Conservation (phyloP, 176 grass and related monocot genomes). For the Eleusine indica region DNA sequence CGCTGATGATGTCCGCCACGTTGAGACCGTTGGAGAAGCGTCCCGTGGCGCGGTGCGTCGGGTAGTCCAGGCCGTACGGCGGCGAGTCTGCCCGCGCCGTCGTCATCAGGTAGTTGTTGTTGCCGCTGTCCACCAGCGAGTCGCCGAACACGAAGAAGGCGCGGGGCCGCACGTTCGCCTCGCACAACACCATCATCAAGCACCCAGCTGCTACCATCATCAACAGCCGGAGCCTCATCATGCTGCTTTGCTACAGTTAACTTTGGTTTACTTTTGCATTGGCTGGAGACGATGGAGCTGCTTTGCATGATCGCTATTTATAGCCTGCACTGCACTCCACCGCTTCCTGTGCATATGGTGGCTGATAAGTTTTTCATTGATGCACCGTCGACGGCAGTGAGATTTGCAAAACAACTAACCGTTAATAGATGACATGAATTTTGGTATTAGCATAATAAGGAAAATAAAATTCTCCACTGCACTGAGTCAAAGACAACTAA, state of each 20-base stretch:
- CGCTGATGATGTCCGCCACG: slow-evolving; percentile 68
- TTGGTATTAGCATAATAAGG: not conserved
- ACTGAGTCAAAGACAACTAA: too few species aligned
- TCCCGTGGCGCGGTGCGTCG: slow-evolving; percentile 52
- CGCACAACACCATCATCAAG: not conserved
- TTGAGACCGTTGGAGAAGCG: slow-evolving; percentile 68
- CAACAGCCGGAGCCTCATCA: not conserved
- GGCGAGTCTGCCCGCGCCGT: slow-evolving; percentile 61
- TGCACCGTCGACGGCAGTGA: not conserved
- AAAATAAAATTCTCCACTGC: too few species aligned
- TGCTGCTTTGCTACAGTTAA: not conserved
- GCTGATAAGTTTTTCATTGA: not conserved
- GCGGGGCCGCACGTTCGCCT: not conserved
- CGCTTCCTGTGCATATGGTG: too few species aligned
- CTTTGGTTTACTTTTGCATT: not conserved
- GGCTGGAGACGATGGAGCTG: not conserved
- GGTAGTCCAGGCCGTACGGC: slow-evolving; percentile 60
- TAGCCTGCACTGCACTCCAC: not conserved
- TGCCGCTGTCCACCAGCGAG: slow-evolving; percentile 69
- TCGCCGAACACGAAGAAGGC: slow-evolving; percentile 72
- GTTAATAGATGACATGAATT: not conserved
- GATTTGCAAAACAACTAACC: not conserved
- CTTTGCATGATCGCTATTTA: not conserved
- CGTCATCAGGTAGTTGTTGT: slow-evolving; percentile 63
- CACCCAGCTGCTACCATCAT: not conserved